Evolutionary conservation across 176 grass and related monocot genomes (phyloP).

Genomic region (Zea luxurians): DNA sequence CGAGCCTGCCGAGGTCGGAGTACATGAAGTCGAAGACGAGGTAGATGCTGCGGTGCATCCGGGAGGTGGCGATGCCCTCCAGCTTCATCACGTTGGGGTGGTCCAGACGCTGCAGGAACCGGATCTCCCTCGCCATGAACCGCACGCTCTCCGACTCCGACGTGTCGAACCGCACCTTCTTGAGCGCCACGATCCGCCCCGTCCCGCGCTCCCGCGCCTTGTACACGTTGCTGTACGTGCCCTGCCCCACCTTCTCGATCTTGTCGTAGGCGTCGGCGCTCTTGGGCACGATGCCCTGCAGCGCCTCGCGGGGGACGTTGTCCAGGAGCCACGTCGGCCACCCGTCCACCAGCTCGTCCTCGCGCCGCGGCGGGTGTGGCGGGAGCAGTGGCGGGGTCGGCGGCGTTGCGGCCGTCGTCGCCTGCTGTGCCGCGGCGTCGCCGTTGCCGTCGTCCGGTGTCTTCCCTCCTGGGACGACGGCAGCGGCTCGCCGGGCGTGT

Average conservation of each 20-base stretch:
- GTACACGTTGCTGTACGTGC: constrained; percentile 77
- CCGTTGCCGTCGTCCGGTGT: background rate
- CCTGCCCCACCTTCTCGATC: constrained; percentile 67
- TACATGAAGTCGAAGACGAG: constrained; percentile 81
- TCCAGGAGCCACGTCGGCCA: constrained; percentile 64
- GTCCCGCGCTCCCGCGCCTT: constrained; percentile 64
- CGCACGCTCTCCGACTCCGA: constrained; percentile 63
- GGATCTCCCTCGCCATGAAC: constrained; percentile 62
- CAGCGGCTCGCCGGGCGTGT: background rate
- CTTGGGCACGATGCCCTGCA: constrained; percentile 50
- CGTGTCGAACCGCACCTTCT: constrained; percentile 71
- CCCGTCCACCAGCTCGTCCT: constrained; percentile 58
- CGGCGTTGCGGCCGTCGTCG: background rate
- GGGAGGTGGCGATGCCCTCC: constrained; percentile 64
- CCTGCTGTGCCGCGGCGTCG: too few species aligned
- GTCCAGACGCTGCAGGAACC: constrained; percentile 55
- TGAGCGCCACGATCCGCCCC: constrained; percentile 60
- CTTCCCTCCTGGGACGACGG: background rate
- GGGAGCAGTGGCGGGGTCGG: background rate
- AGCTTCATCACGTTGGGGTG: constrained; percentile 71
- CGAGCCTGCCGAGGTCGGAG: constrained; percentile 50
- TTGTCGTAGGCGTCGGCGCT: constrained; percentile 76
- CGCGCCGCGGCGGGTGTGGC: background rate
- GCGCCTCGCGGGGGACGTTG: constrained; percentile 54
- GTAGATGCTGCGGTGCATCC: constrained; percentile 86